Evolutionary conservation across 441 rosid species (phyloP), one percentile per base, ranked within the genome.

Genomic region (Gossypium gossypioides): DNA sequence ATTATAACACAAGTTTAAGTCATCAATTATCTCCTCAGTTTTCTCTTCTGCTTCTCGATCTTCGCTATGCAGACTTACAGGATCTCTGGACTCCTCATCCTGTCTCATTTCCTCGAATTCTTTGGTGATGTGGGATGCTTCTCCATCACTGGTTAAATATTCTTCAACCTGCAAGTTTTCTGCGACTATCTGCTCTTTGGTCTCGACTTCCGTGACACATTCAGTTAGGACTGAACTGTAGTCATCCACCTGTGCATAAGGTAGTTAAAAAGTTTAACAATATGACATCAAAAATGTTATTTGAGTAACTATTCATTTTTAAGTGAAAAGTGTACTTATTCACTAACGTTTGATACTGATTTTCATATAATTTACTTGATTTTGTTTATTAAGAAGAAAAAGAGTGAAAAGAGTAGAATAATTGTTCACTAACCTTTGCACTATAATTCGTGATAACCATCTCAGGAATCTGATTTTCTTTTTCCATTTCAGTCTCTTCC

Each of bases 171-270:
- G 73, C 24, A 60, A 9, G 27, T 34, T 75, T 63, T 59, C 77
- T 48, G 59, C 57, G 66, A 72, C 76, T 65, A 66, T 77, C 62
- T 77, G 62, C 40, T 82, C 74, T 67, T 62, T 68, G 3, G 64
- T 72, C 2, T 76, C 76, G 32, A 16, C 69, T 60, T 25, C 74
- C 55, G 61, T n/a, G 19, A 51, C 50, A 63, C 66, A 21, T 69
- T 75, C 79, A 2, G 46, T 69, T 4, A 54, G 66, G 57, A 18
- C 51, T 0, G 54, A 54, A 44, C 55, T 37, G 40, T 54, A 40
- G 68, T 79, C 78, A 71, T 60, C 65, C 75, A 74, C 81, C 90
- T 89, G 83, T 32, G 46, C 27, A 72, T 19, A 21, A 66, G 74
- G 32, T 50, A 32, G 8, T 32, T 32, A 32, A 32, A 32, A 6